A percentile compares a stretch with the other conserved stretches of the same genome.
Conservation (phyloP, 2,329 filamentous ascomycete species). For the Penicillium sp. region DNA sequence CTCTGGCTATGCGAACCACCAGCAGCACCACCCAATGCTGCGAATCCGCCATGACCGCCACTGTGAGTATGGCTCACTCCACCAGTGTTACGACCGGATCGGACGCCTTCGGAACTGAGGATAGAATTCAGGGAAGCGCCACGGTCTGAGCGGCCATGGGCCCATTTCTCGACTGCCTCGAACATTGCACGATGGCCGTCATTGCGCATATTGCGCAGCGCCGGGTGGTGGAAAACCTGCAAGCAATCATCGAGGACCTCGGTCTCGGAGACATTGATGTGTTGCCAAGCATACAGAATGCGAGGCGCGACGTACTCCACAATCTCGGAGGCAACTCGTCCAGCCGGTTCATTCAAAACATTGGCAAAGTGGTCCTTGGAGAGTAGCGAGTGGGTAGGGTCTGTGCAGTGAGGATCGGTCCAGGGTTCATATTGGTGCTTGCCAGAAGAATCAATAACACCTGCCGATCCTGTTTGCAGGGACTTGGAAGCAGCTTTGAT, state of each 20-base stretch:
- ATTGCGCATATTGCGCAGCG: conserved; percentile 68
- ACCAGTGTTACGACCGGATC: conserved; percentile 67
- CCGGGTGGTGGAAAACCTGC: conserved; percentile 86
- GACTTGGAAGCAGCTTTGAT: conserved; percentile 82
- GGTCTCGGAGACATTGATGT: conserved; percentile 75
- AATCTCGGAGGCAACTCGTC: conserved; percentile 69
- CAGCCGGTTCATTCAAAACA: conserved; percentile 73
- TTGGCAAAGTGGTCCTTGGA: conserved; percentile 85
- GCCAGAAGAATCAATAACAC: conserved; percentile 65
- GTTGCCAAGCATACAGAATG: conserved; percentile 89
- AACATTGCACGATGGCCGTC: conserved; percentile 91
- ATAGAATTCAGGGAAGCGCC: conserved; percentile 67
- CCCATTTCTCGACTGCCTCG: conserved; percentile 78
- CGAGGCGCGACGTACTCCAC: conserved; percentile 85
- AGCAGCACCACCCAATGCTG: conserved; percentile 25
- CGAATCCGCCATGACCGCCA: conserved; percentile 25
- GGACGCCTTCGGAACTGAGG: conserved; percentile 81
- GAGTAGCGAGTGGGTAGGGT: conserved; percentile 79
- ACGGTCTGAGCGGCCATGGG: conserved; percentile 65
- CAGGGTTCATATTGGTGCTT: conserved; percentile 77
- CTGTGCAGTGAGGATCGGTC: conserved; percentile 70
- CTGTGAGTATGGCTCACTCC: conserved; percentile 36
- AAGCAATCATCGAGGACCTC: conserved; percentile 81
- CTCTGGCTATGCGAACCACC: conserved; percentile 15
- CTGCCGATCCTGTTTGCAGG: conserved; percentile 80